Base-by-base conservation (phyloP, 2,329 filamentous ascomycete genomes). In the Huntiella omanensis region DNA sequence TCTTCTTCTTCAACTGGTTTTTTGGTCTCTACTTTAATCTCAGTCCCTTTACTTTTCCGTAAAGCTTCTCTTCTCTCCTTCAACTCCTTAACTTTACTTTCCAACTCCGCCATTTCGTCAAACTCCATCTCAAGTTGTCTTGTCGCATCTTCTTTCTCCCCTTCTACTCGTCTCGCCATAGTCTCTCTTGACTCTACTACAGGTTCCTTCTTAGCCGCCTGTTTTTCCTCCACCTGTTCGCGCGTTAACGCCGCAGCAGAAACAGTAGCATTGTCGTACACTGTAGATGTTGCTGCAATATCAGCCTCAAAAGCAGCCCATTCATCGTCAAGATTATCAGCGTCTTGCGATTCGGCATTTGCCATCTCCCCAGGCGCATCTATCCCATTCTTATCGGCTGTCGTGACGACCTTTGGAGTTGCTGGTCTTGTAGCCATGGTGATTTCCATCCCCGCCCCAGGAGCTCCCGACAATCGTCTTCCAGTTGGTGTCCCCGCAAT, bases 281-380 rank as follows among this genome's bases (percentile, higher is more conserved):
- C 55, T 2, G 56, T 56, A 22, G 58, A 54, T 17, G 64, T 57
- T 28, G 64, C 62, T 13, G 76, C 80, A 47, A 93, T 77, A 46
- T 93, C 83, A 2, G 82, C 81, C 58, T 94, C 80, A 57, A 93
- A 92, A 6, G 83, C 83, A 2, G 83, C 80, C 82, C 83, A 91
- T 60, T 91, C 83, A 46, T 79, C 75, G 56, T 93, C 83, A 57
- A 87, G 76, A 6, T 67, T 63, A 52, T 13, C 52, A 49, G 37
- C 54, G 45, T 32, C 16, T 16, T 34, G 39, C 15, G 8, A 11
- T 33, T 13, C 51, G 38, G 32, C 47, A 33, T 40, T 35, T 40
- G 12, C 5, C 4, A 11, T 8, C 12, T n/a, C 12, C 17, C 15
- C 17, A 17, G 15, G 10, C 16, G 17, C 32, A 42, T 5, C 15